Base-by-base conservation (phyloP, 1,284 basidiomycete species). In the Meripilus lineatus region DNA sequence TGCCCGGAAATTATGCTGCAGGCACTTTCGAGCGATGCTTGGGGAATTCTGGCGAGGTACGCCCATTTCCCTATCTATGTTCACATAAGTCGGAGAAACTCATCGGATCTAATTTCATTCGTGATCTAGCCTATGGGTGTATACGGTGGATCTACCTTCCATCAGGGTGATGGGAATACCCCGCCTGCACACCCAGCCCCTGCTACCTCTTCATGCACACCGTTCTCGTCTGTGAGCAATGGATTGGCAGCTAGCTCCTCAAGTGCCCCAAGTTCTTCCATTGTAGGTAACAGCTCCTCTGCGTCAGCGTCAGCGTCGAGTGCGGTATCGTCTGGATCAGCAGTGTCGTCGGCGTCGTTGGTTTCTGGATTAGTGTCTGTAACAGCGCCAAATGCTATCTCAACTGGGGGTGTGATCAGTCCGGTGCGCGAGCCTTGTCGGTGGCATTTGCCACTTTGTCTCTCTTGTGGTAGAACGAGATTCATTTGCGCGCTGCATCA, bases 41-140 rank as follows among this genome's bases (percentile, higher is more conserved):
- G 18, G 62, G 69, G 10, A 78, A 83, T 47, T 67, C 64, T 30
- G 72, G 70, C 35, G 65, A 75, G 65, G 75, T 75, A 39, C 38
- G 59, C 50, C 13, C 17, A 37, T 6, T 34, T 14, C 14, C 42
- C 6, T 18, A 20, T 24, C n/a, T n/a, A n/a, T n/a, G 22, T 38
- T 18, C 25, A 20, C 23, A 30, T 42, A 30, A 30, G 18, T 36
- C 22, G 21, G 2, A 36, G n/a, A n/a, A 25, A 18, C 21, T 41
- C 25, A 38, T 25, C 32, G 6, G 18, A 11, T 18, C 32, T 38
- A 18, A 15, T 38, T 35, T 22, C 5, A 8, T 21, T 45, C 35
- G 14, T 41, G 24, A n/a, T 30, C n/a, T 40, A 79, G 79, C 82
- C 73, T 7, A 81, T 82, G 77, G 85, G 85, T 32, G 76, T 88